Base-by-base conservation (phyloP, 768 basidiomycete species). In the Suillus subluteus region DNA sequence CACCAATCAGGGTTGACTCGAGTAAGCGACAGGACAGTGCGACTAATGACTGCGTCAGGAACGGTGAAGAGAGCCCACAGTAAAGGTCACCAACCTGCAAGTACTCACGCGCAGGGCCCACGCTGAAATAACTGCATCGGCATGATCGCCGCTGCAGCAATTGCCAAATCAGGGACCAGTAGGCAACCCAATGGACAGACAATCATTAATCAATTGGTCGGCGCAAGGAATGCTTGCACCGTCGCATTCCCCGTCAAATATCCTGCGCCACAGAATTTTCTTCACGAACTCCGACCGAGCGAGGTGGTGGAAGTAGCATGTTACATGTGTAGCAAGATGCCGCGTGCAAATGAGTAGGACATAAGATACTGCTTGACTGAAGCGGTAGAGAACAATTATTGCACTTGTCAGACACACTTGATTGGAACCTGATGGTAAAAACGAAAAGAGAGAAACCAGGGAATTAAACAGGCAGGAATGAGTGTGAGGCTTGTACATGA, bases 401-500 rank as follows among this genome's bases (percentile, higher is more conserved):
- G 76, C 78, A 71, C 70, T 75, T 66, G 77, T 50, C 69, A 69
- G 68, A 67, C 68, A 67, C 65, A 65, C 68, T 71, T 68, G 71
- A 64, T 54, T 56, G 41, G 38, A 63, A 65, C 62, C 30, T 63
- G 70, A 65, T 46, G 67, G 73, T 69, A 35, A 66, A 58, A 67
- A 67, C 62, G 66, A 40, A 62, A 58, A 71, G 68, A 66, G 48
- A 55, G 26, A 56, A 58, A 68, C 63, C 65, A 68, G 71, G 62
- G 66, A 70, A 76, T 76, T 67, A 76, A 72, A 73, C 70, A 70
- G 68, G 67, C 56, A 70, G 73, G 71, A 64, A 69, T 69, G 75
- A 71, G 63, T 70, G 74, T 74, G 70, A 71, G 75, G 74, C 73
- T 78, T 78, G 78, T 79, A 77, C 78, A 79, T 63, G 76, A 73